Conservation (phyloP, 345 rosid genomes). For the Chamaenerion angustifolium region DNA sequence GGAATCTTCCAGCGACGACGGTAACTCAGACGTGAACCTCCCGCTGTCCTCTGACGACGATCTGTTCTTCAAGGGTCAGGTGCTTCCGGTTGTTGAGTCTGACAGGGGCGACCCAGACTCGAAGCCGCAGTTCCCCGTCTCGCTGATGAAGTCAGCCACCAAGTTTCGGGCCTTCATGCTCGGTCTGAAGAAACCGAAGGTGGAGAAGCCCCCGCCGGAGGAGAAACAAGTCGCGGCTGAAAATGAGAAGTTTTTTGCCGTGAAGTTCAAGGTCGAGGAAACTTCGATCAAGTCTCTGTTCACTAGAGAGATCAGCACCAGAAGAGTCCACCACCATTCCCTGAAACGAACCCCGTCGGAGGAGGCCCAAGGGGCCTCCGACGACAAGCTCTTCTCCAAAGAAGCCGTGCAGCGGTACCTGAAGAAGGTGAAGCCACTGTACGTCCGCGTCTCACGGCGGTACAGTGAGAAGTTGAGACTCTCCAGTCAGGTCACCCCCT, state of each 20-base stretch:
- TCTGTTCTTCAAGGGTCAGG: slow-evolving; percentile 57
- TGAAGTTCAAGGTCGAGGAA: slow-evolving; percentile 65
- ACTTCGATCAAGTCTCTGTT: slow-evolving; percentile 59
- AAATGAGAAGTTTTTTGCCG: slow-evolving; percentile 33
- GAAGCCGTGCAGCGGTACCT: slow-evolving; percentile 70
- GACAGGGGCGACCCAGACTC: slow-evolving; percentile 21
- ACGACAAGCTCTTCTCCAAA: slow-evolving; percentile 31
- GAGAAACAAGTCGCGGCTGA: slow-evolving; percentile 1
- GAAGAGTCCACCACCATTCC: slow-evolving; percentile 15
- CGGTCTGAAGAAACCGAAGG: slow-evolving; percentile 48
- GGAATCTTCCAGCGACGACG: slow-evolving; percentile 17
- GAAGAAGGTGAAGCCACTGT: slow-evolving; percentile 85
- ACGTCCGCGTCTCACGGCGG: slow-evolving; percentile 65
- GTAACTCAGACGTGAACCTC: slow-evolving; percentile 18
- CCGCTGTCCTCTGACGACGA: slow-evolving; percentile 46
- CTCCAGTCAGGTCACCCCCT: slow-evolving; percentile 19
- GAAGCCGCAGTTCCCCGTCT: slow-evolving; percentile 39
- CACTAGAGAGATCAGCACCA: slow-evolving; percentile 44
- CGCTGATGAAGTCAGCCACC: slow-evolving; percentile 80
- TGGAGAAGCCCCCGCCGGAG: slow-evolving; percentile 14
- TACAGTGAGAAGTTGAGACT: slow-evolving; percentile 53
- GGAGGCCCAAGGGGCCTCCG: slow-evolving; percentile 8
- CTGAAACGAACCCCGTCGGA: slow-evolving; percentile 16
- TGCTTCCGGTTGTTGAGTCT: slow-evolving; percentile 41
- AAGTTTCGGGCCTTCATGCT: slow-evolving; percentile 69